Evolutionary conservation across 2,329 filamentous ascomycete genomes (phyloP), one percentile per base, ranked within the genome.

Genomic region (Keithomyces neogunnii): DNA sequence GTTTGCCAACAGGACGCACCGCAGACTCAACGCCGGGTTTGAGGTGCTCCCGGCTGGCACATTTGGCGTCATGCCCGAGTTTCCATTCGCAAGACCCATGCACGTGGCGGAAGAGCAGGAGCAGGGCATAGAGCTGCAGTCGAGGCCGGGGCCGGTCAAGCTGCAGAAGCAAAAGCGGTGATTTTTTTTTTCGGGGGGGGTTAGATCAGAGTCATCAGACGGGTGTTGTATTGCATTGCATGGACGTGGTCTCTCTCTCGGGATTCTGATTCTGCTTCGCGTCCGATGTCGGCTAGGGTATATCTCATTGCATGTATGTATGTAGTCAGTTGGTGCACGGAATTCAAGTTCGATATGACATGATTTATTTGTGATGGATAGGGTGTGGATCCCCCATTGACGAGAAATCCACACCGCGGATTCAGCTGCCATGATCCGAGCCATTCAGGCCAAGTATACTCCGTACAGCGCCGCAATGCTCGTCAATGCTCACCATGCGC

Each of bases 41-140:
- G 55, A 56, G 28, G 44, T 54, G 3, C 48, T 54, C n/a, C 54
- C 57, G 5, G 53, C 50, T 10, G 53, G 51, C 2, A 42, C 47
- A 10, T 49, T 56, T 2, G 55, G 52, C 8, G 38, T 29, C 9
- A 39, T 48, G 33, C 54, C 47, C 1, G 55, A 56, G 45, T 31
- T 56, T 10, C 35, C 39, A 31, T 5, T 30, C 7, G n/a, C 40
- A 3, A 40, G 36, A 30, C 28, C 32, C 29, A 30, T 19, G 2
- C n/a, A 28, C 19, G 35, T 19, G 39, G n/a, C 13, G 30, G 43
- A 8, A n/a, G 45, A 4, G 10, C 30, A 9, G 9, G 30, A 30
- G 11, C 28, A 30, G 7, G 32, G 32, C 40, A 33, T n/a, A 19
- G 45, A 36, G 19, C 26, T 47, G 19, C 36, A 38, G 35, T 29